These are phyloP conservation scores for Kwoniella shandongensis DNA, from an alignment of 768 basidiomycete species.

Conservation along the genomic window DNA sequence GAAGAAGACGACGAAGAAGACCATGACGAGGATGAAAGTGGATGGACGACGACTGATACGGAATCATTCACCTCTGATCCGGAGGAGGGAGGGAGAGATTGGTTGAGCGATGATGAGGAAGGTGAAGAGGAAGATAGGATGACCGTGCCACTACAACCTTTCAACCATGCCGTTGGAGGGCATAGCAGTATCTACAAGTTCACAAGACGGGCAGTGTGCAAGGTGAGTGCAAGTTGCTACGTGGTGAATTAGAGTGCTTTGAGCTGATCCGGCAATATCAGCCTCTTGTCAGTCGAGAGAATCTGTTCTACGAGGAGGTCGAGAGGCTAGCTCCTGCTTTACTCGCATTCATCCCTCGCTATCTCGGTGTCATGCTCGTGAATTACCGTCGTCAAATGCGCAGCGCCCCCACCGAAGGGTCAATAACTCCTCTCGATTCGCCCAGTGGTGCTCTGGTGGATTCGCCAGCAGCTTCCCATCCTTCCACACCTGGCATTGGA, in stretches of 20 bases:
- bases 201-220: constrained; percentile 95
- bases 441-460: constrained; percentile 1
- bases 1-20: constrained; percentile 16
- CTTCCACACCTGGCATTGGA: constrained; percentile 27
- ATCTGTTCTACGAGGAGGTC: constrained; percentile 95
- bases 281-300: constrained; percentile 96
- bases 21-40: constrained; percentile 21
- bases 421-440: constrained; percentile 21
- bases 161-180: constrained; percentile 96
- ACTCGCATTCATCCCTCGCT: constrained; percentile 92
- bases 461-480: constrained; percentile 30
- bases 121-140: constrained; percentile 35
- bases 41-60: constrained; percentile 28
- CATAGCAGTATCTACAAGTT: constrained; percentile 98
- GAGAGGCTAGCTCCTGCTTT: constrained; percentile 90
- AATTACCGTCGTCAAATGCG: constrained; percentile 76
- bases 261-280: constrained; percentile 51
- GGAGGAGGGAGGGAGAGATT: constrained; percentile 13
- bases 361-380: constrained; percentile 97
- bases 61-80: constrained; percentile 16
- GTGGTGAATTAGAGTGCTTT: neutral
- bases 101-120: constrained; percentile 17
- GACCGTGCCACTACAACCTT: constrained; percentile 87
- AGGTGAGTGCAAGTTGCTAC: constrained; percentile 62
- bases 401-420: constrained; percentile 19